phyloP scores from a whole-genome alignment of 352 stramenopile genomes.

The Phytophthora meadii region DNA sequence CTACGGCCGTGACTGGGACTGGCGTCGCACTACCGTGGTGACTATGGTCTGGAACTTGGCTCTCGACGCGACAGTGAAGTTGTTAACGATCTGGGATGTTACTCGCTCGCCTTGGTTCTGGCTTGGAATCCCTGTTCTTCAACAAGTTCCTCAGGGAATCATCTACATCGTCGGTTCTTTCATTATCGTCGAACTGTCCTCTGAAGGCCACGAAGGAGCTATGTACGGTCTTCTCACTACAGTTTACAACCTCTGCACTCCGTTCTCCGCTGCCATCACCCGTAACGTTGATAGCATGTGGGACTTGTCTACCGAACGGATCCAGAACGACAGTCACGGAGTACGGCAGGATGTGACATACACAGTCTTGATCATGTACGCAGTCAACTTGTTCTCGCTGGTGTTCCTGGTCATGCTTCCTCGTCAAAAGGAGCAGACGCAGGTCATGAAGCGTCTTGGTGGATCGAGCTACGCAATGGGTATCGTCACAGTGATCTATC shows the following conservation, averaged over 20 bases:
- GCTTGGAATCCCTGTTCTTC: constrained; percentile 49
- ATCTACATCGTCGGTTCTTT: constrained; percentile 67
- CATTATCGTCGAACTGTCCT: constrained; percentile 64
- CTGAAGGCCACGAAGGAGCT: constrained; percentile 65
- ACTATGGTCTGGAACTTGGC: constrained; percentile 44
- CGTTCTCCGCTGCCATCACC: constrained; percentile 53
- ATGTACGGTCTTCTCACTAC: constrained; percentile 74
- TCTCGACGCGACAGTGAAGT: constrained; percentile 45
- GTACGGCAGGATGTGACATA: constrained; percentile 60
- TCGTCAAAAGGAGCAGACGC: constrained; percentile 70
- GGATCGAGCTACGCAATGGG: constrained; percentile 63
- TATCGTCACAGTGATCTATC: constrained; percentile 46
- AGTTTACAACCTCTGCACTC: constrained; percentile 57
- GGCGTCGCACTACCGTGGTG: constrained; percentile 44
- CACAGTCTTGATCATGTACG: constrained; percentile 63
- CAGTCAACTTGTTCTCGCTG: constrained; percentile 57
- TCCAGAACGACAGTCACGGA: constrained; percentile 55
- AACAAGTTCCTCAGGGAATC: constrained; percentile 57
- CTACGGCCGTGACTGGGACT: constrained; percentile 68
- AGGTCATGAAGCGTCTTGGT: constrained; percentile 68
- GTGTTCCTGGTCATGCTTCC: constrained; percentile 61
- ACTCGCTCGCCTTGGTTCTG: constrained; percentile 61
- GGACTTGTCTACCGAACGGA: constrained; percentile 51
- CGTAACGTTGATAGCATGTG: constrained; percentile 50
- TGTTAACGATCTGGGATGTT: constrained; percentile 63